Percentiles rank a stretch among this genome's conserved stretches.
These are phyloP conservation scores for Agapanthus africanus DNA, from an alignment of 106 monocot genomes.

Conservation along the genomic window DNA sequence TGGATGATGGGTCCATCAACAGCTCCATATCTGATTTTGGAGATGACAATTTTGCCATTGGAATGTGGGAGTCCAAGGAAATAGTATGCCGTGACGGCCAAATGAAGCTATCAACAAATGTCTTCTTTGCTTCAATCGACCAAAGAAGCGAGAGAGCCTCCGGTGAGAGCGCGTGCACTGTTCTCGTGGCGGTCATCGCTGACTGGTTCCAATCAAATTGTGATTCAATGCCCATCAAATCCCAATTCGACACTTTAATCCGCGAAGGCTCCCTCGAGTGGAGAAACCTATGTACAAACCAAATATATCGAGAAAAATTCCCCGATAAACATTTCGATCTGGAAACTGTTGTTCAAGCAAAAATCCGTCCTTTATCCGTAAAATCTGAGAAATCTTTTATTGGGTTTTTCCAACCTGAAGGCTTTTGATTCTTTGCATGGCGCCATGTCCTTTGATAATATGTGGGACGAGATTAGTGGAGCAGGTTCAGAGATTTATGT, in stretches of 20 bases:
- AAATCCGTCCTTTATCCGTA: slow-evolving; percentile 53
- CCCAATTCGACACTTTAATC: slow-evolving; percentile 70
- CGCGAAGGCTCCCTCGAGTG: slow-evolving; percentile 77
- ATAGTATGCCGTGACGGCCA: slow-evolving; percentile 57
- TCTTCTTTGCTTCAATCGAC: slow-evolving; percentile 90
- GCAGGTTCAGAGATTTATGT: slow-evolving; percentile 47
- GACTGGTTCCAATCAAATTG: slow-evolving; percentile 59
- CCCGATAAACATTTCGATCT: slow-evolving; percentile 90
- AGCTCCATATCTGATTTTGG: slow-evolving; percentile 49
- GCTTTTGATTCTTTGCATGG: slow-evolving; percentile 54
- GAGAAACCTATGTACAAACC: slow-evolving; percentile 65
- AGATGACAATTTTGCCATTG: slow-evolving; percentile 60
- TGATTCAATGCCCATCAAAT: slow-evolving; percentile 47
- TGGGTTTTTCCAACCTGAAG: slow-evolving; percentile 82
- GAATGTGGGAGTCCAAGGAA: slow-evolving; percentile 63
- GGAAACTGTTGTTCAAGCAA: slow-evolving; percentile 68
- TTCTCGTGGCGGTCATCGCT: slow-evolving; percentile 72
- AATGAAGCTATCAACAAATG: slow-evolving; percentile 52
- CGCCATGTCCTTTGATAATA: slow-evolving; percentile 81
- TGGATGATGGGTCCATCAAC: neutral
- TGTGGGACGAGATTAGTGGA: slow-evolving; percentile 69
- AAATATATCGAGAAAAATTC: slow-evolving; percentile 32
- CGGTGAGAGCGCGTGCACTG: slow-evolving; percentile 90
- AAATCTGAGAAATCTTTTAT: slow-evolving; percentile 53
- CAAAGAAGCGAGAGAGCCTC: slow-evolving; percentile 71